Evolutionary conservation across 495 filamentous ascomycete species (phyloP), one percentile per base, ranked within the genome.

Genomic region (Hypomontagnella submonticulosa): DNA sequence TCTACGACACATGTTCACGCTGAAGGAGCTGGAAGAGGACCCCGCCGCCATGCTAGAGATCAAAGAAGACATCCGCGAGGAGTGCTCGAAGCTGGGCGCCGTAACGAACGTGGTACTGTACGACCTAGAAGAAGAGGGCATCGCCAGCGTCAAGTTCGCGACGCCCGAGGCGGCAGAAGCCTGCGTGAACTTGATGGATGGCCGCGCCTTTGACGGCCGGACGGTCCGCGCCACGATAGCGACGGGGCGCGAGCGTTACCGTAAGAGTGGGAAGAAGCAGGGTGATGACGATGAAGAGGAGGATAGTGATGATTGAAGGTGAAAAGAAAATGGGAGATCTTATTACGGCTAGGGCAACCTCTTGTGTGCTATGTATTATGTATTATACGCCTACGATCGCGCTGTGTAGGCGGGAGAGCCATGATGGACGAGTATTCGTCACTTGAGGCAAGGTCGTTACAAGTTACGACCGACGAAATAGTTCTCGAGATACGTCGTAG

Each of bases 1-100:
- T 53, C 77, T 99, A 56, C 91, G 92, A 70, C 90, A 96, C 73
- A 96, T 97, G 92, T 99, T 99, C 75, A 96, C 92, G 8, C 81
- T 96, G 23, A 69, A 89, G 32, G 92, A 97, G 76, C 80, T 99
- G 44, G 86, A 90, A 73, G 90, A 94, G 56, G 94, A 99, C 73
- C 88, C 91, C 2, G 85, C 87, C 0, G 91, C 90, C 2, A 84
- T 94, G 48, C 80, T 93, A 5, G 95, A 98, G 60, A 96, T 98
- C 75, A 95, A 95, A 70, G 88, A 96, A 74, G 95, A 99, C 71
- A 90, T 99, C 36, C 87, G 90, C 20, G 91, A 95, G 32, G 93
- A 97, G 75, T 96, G 91, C 74, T 82, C 85, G 34, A 96, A 96
- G 76, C 78, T 96, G 13, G 96, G 95, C 10, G 80, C 89, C 18